These are phyloP conservation scores for Eutypella sp. DNA, from an alignment of 2,329 filamentous ascomycete species.

Conservation along the genomic window DNA sequence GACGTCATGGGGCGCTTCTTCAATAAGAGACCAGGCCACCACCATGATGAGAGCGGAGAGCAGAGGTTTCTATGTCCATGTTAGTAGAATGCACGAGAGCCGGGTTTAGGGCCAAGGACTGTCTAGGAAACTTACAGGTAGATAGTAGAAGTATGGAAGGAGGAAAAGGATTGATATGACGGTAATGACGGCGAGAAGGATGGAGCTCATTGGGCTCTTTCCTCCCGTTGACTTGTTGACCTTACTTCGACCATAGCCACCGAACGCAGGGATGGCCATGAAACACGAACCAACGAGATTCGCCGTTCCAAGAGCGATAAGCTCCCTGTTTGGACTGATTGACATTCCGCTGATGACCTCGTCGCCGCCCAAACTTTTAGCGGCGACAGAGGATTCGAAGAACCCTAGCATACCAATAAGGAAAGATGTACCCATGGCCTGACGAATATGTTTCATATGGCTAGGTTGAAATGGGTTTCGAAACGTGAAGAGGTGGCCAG, in stretches of 20 bases:
- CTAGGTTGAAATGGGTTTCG: conserved; percentile 77
- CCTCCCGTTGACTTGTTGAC: conserved; percentile 90
- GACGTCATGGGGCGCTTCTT: conserved; percentile 91
- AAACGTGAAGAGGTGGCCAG: conserved; percentile 70
- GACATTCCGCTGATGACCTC: conserved; percentile 73
- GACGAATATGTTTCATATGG: conserved; percentile 76
- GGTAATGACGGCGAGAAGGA: conserved; percentile 79
- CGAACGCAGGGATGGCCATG: conserved; percentile 88
- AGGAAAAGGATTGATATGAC: conserved; percentile 76
- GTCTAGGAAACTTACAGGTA: conserved; percentile 63
- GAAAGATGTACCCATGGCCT: conserved; percentile 86
- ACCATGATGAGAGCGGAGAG: conserved; percentile 92
- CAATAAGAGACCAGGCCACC: conserved; percentile 88
- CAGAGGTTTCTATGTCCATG: conserved; percentile 71
- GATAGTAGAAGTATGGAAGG: conserved; percentile 87
- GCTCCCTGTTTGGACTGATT: conserved; percentile 85
- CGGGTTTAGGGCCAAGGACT: neutral
- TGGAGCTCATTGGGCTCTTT: conserved; percentile 87
- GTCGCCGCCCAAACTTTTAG: conserved; percentile 74
- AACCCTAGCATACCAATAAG: conserved; percentile 95
- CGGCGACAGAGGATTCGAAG: conserved; percentile 94
- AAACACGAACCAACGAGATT: conserved; percentile 92
- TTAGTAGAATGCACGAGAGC: conserved; percentile 2
- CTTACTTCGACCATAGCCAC: conserved; percentile 93
- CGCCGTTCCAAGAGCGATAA: conserved; percentile 84